phyloP scores from a whole-genome alignment of 495 filamentous ascomycete genomes.

The Lepraria neglecta region DNA sequence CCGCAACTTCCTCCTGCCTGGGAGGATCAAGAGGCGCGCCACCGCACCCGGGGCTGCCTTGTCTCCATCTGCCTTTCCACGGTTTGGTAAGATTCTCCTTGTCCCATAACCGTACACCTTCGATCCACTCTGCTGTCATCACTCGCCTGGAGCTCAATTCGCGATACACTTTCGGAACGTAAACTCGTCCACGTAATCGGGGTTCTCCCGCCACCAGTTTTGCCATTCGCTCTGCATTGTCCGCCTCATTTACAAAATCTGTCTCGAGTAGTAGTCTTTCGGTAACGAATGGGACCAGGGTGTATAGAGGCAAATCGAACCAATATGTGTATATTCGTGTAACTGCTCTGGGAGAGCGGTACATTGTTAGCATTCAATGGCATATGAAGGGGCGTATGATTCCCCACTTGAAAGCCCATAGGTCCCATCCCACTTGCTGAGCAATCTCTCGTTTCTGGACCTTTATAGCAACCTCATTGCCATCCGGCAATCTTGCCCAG shows the following conservation, averaged over 20 bases:
- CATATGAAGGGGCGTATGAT: not conserved
- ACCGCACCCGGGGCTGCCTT: slow-evolving; percentile 70
- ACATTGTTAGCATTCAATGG: slow-evolving; percentile 1
- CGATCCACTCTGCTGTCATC: slow-evolving; percentile 96
- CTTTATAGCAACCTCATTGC: slow-evolving; percentile 87
- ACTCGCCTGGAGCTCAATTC: slow-evolving; percentile 78
- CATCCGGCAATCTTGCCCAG: slow-evolving; percentile 79
- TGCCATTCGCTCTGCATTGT: slow-evolving; percentile 80
- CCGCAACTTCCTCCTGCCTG: slow-evolving; percentile 33
- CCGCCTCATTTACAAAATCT: slow-evolving; percentile 86
- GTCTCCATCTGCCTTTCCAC: slow-evolving; percentile 70
- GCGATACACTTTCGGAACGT: slow-evolving; percentile 77
- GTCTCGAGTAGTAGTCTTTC: slow-evolving; percentile 86
- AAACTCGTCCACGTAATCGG: slow-evolving; percentile 68
- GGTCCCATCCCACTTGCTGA: slow-evolving; percentile 82
- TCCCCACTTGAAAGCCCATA: slow-evolving; percentile 86
- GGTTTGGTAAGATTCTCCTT: slow-evolving; percentile 64
- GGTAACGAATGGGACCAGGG: slow-evolving; percentile 78
- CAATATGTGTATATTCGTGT: slow-evolving; percentile 66
- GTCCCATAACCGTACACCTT: slow-evolving; percentile 87
- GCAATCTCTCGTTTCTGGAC: slow-evolving; percentile 93
- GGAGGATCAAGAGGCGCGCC: slow-evolving; percentile 58
- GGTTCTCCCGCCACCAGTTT: slow-evolving; percentile 69
- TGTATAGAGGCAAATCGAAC: slow-evolving; percentile 87
- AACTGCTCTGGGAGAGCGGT: slow-evolving; percentile 50